Percentiles rank a stretch among this genome's conserved stretches.
phyloP scores from a whole-genome alignment of 2,329 filamentous ascomycete genomes.

The Paraphoma sp. region DNA sequence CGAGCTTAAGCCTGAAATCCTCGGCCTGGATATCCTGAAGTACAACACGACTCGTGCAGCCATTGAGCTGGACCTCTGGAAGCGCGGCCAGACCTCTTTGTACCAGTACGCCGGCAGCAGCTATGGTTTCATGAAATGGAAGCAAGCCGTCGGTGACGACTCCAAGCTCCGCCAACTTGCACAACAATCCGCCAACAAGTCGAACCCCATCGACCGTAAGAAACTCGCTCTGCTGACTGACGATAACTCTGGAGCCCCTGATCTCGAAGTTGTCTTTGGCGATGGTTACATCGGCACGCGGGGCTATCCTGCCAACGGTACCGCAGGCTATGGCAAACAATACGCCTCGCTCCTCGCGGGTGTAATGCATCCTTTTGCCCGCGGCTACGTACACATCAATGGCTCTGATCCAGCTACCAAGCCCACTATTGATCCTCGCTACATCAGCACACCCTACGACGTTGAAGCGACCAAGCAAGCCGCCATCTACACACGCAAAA shows the following conservation, averaged over 20 bases:
- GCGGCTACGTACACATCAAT: constrained; percentile 28
- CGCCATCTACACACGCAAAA: constrained; percentile 30
- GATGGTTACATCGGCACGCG: constrained; percentile 53
- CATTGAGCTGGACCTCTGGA: constrained; percentile 48
- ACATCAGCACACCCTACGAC: constrained; percentile 25
- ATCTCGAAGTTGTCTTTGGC: constrained; percentile 53
- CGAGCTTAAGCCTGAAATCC: constrained; percentile 21
- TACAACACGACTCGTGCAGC: constrained; percentile 39
- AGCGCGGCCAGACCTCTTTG: constrained; percentile 35
- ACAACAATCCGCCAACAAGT: constrained; percentile 12
- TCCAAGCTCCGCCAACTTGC: constrained; percentile 15
- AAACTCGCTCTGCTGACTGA: constrained; percentile 43
- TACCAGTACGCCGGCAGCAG: constrained; percentile 50
- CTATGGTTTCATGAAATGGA: constrained; percentile 54
- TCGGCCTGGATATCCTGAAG: constrained; percentile 21
- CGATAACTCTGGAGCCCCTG: constrained; percentile 36
- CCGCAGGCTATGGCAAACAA: constrained; percentile 19
- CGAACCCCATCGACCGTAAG: constrained; percentile 19
- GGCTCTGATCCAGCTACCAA: constrained; percentile 11
- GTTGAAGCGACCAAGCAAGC: constrained; percentile 15
- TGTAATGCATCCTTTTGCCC: constrained; percentile 39
- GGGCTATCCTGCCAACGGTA: constrained; percentile 37
- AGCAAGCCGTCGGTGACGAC: constrained; percentile 40
- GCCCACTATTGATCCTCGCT: constrained; percentile 30
- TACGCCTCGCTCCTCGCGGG: constrained; percentile 38